Evolutionary conservation across 2,329 filamentous ascomycete species (phyloP).

Genomic region (Bimuria novae-zelandiae): DNA sequence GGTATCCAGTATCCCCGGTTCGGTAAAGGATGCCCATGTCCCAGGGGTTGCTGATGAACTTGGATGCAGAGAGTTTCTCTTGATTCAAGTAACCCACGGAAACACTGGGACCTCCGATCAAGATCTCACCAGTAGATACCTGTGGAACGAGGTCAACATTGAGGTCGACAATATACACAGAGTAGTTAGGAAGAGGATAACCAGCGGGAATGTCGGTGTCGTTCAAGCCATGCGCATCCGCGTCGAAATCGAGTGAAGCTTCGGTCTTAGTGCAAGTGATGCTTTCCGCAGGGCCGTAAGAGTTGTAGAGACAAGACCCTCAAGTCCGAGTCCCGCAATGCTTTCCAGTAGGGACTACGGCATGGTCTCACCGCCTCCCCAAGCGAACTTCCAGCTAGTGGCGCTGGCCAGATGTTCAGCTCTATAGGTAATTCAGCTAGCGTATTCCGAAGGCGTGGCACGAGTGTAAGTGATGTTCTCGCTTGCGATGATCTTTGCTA

Average conservation of each 20-base stretch:
- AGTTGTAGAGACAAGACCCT: conserved; percentile 11
- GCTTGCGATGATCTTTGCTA: conserved; percentile 43
- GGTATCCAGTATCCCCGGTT: conserved; percentile 48
- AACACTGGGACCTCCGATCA: no score
- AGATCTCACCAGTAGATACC: no score
- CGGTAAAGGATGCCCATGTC: conserved; percentile 34
- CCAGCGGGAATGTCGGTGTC: background rate
- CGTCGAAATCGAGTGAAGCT: background rate
- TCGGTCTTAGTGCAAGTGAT: conserved; percentile 14
- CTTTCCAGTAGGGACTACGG: background rate
- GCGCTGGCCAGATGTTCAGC: conserved; percentile 17
- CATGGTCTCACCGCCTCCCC: conserved; percentile 22
- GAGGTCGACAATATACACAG: no score
- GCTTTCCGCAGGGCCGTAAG: conserved; percentile 18
- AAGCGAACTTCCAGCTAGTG: conserved; percentile 34
- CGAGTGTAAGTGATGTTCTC: conserved; percentile 46
- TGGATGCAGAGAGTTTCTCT: conserved; percentile 16
- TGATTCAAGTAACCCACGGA: conserved; percentile 42
- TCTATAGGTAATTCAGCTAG: conserved; percentile 26
- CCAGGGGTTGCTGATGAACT: conserved; percentile 17
- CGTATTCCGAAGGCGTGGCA: conserved; percentile 50
- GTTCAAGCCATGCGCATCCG: background rate
- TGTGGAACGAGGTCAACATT: no score
- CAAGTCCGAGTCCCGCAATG: background rate
- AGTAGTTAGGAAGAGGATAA: conserved; percentile 7